phyloP scores from a whole-genome alignment of 352 stramenopile species.

The Stramenopiles sp. region DNA sequence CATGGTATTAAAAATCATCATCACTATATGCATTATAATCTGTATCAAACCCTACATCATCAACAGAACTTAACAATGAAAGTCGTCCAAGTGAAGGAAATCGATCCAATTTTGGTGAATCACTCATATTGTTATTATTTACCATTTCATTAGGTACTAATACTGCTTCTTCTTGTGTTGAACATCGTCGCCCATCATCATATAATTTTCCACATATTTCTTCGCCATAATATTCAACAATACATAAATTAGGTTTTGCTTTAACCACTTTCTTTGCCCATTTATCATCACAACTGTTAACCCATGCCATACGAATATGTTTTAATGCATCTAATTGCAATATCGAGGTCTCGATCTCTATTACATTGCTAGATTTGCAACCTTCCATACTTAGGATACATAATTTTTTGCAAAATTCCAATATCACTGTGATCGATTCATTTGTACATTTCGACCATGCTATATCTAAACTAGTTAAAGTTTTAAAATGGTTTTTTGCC shows the following conservation, averaged over 20 bases:
- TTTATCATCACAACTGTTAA: neutral
- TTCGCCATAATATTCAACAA: neutral
- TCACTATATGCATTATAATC: too few relatives aligned
- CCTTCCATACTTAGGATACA: neutral
- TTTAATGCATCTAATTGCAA: neutral
- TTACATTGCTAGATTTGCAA: neutral
- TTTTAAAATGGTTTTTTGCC: neutral
- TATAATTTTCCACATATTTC: neutral
- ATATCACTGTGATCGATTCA: neutral
- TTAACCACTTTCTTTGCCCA: neutral
- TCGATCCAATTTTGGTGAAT: too few relatives aligned
- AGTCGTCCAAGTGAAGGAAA: too few relatives aligned
- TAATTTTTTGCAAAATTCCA: neutral
- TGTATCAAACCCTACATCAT: too few relatives aligned
- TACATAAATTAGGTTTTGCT: neutral
- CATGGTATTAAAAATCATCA: too few relatives aligned
- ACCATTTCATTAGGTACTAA: too few relatives aligned
- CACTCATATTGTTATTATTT: too few relatives aligned
- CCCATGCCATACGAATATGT: neutral
- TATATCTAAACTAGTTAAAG: neutral
- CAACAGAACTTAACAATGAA: too few relatives aligned
- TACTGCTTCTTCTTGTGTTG: too few relatives aligned
- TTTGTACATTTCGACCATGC: neutral
- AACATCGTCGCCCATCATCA: neutral
- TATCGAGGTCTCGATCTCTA: neutral